phyloP scores from a whole-genome alignment of 768 basidiomycete genomes.

The Amanita subjunquillea region DNA sequence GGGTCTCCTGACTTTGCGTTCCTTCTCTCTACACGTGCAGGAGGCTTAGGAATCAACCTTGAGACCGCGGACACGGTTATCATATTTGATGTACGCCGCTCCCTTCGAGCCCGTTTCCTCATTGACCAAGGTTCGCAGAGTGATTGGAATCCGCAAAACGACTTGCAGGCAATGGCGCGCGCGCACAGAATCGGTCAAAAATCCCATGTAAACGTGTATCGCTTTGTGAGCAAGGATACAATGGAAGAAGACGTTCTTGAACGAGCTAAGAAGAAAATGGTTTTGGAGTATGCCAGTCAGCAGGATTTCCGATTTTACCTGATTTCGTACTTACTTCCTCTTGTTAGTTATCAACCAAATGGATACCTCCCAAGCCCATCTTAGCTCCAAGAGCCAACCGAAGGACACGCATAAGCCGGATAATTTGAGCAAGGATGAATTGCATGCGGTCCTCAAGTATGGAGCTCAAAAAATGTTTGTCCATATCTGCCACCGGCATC shows the following conservation, averaged over 20 bases:
- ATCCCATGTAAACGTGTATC: conserved; percentile 96
- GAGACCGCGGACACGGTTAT: conserved; percentile 99
- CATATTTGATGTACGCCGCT: conserved; percentile 76
- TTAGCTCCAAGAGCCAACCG: conserved; percentile 65
- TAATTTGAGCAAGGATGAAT: conserved; percentile 90
- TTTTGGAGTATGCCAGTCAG: conserved; percentile 97
- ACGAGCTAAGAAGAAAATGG: conserved; percentile 99
- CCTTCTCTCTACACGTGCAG: conserved; percentile 91
- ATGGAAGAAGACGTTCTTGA: conserved; percentile 99
- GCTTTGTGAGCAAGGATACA: conserved; percentile 97
- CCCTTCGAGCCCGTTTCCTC: neutral
- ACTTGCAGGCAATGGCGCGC: conserved; percentile 97
- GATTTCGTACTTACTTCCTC: conserved; percentile 4
- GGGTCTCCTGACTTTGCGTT: conserved; percentile 96
- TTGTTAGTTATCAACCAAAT: conserved; percentile 94
- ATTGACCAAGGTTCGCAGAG: conserved; percentile 41
- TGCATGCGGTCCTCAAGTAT: conserved; percentile 95
- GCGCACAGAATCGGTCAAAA: conserved; percentile 99
- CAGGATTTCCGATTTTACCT: neutral
- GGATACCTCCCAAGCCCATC: conserved; percentile 96
- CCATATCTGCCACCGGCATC: conserved; percentile 14
- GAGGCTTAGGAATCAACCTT: conserved; percentile 95
- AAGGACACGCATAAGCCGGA: conserved; percentile 71
- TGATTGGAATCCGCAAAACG: conserved; percentile 98
- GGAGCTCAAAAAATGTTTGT: conserved; percentile 91